A percentile compares a stretch with the other conserved stretches of the same genome.
These are phyloP conservation scores for Brettanomyces naardenensis DNA, from an alignment of 805 yeast species.

Conservation along the genomic window DNA sequence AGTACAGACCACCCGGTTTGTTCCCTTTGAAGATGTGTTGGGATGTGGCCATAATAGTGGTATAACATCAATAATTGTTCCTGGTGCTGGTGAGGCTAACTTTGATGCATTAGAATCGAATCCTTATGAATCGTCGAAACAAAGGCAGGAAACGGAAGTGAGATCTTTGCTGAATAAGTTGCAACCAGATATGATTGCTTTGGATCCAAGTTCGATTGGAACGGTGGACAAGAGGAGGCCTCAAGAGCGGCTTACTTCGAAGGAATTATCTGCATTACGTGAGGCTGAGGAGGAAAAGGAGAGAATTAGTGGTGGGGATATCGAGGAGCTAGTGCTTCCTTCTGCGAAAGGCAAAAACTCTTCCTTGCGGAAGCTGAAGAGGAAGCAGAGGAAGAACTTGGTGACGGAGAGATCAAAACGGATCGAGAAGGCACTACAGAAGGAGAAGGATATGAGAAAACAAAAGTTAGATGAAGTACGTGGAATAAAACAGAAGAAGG, in stretches of 20 bases:
- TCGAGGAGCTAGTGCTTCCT: slow-evolving; percentile 54
- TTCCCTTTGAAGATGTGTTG: slow-evolving; percentile 94
- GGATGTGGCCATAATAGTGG: slow-evolving; percentile 82
- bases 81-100: slow-evolving; percentile 98
- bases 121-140: slow-evolving; percentile 87
- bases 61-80: slow-evolving; percentile 77
- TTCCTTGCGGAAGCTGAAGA: slow-evolving; percentile 66
- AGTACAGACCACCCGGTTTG: slow-evolving; percentile 60
- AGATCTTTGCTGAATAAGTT: slow-evolving; percentile 78
- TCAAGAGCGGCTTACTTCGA: slow-evolving; percentile 53
- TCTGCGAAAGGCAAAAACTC: slow-evolving; percentile 77
- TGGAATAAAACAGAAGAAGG: slow-evolving; percentile 46
- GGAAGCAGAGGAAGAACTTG: slow-evolving; percentile 80
- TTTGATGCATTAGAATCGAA: slow-evolving; percentile 89
- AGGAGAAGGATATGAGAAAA: slow-evolving; percentile 65
- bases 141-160: slow-evolving; percentile 91
- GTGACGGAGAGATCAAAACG: slow-evolving; percentile 79
- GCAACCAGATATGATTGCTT: slow-evolving; percentile 83
- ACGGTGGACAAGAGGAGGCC: slow-evolving; percentile 67
- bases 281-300: slow-evolving; percentile 24
- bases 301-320: slow-evolving; percentile 28
- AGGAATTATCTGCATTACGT: slow-evolving; percentile 41
- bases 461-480: slow-evolving; percentile 35
- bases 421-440: slow-evolving; percentile 62
- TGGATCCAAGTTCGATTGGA: slow-evolving; percentile 87